phyloP scores from a whole-genome alignment of 2,329 filamentous ascomycete species.

The Cladosporium oxysporum region DNA sequence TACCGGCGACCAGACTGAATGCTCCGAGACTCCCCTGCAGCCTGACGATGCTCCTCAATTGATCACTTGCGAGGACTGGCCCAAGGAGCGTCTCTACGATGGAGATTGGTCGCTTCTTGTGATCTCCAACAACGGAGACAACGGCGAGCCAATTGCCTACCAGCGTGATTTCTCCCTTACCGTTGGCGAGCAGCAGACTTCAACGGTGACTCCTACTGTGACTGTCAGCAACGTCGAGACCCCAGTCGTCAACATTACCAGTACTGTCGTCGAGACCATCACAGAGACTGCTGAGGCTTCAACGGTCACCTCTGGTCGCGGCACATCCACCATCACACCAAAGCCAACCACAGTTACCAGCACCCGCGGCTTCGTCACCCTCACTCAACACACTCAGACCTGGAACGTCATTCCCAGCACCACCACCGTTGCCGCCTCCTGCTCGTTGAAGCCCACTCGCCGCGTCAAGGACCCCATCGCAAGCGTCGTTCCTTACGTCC shows the following conservation, averaged over 20 bases:
- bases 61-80: constrained; percentile 40
- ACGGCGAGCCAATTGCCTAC: constrained; percentile 47
- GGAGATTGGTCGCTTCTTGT: constrained; percentile 48
- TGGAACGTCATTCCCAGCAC: constrained; percentile 26
- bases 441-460: constrained; percentile 20
- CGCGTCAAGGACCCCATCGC: constrained; percentile 30
- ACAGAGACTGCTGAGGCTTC: constrained; percentile 34
- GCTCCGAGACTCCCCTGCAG: constrained; percentile 43
- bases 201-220: constrained; percentile 30
- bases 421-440: constrained; percentile 21
- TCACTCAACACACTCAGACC: constrained; percentile 29
- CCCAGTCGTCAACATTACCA: constrained; percentile 32
- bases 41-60: constrained; percentile 43
- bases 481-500: constrained; percentile 32
- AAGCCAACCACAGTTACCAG: constrained; percentile 26
- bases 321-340: constrained; percentile 27
- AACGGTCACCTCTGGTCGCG: constrained; percentile 21
- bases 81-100: constrained; percentile 45
- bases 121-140: constrained; percentile 46
- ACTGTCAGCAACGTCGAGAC: constrained; percentile 27
- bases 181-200: constrained; percentile 40
- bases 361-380: constrained; percentile 29
- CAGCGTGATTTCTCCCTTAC: constrained; percentile 44
- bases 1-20: constrained; percentile 43
- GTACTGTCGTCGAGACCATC: constrained; percentile 28